phyloP scores from a whole-genome alignment of 208 protist species.

The Crithidia sp. region DNA sequence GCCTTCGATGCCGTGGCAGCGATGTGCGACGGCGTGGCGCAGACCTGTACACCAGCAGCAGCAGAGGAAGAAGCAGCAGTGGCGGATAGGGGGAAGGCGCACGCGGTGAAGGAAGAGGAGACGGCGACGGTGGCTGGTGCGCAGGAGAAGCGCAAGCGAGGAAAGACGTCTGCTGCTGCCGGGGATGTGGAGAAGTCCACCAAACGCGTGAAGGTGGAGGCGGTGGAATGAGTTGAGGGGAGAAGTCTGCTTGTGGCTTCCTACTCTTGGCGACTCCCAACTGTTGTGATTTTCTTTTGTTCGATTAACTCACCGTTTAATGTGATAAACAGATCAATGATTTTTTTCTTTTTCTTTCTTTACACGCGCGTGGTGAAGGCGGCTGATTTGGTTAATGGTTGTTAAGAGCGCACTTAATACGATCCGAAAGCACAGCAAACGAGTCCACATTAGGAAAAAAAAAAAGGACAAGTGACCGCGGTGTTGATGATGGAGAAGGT shows the following conservation, averaged over 20 bases:
- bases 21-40: neutral
- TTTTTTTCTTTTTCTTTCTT: neutral
- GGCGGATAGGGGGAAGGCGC: too few species aligned
- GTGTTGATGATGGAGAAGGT: too few species aligned
- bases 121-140: neutral
- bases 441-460: neutral
- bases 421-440: neutral
- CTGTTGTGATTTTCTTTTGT: neutral
- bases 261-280: too few species aligned
- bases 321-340: too few species aligned
- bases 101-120: neutral
- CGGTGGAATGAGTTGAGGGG: neutral
- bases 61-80: too few species aligned
- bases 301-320: too few species aligned
- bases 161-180: neutral
- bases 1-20: conserved; percentile 24
- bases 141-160: neutral
- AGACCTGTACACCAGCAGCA: neutral
- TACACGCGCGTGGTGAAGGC: too few species aligned
- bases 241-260: neutral
- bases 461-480: neutral
- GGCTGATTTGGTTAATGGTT: neutral
- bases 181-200: too few species aligned
- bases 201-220: conserved; percentile 6
- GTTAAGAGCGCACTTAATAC: neutral